Evolutionary conservation across 2,329 filamentous ascomycete species (phyloP).

Genomic region (Trichoderma sp.): DNA sequence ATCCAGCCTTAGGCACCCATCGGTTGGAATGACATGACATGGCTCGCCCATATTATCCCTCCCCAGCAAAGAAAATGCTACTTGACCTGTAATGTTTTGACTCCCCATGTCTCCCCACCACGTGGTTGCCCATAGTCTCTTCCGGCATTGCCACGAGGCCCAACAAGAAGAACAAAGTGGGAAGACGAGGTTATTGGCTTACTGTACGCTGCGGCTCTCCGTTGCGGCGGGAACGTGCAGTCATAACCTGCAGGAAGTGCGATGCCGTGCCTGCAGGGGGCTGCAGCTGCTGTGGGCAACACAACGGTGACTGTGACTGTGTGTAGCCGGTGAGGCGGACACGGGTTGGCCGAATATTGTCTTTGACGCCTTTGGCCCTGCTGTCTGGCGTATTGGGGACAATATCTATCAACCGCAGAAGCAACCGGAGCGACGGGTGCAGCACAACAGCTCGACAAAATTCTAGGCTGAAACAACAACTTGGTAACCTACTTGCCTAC

Average conservation of each 20-base stretch:
- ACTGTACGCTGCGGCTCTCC: not conserved
- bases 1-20: conserved; percentile 10
- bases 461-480: not conserved
- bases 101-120: conserved; percentile 5
- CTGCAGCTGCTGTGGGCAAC: not conserved
- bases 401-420: not conserved
- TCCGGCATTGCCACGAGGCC: not conserved
- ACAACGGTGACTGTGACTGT: not conserved
- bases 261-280: not conserved
- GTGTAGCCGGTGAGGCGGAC: conserved; percentile 1
- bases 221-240: not conserved
- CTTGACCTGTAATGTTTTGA: not conserved
- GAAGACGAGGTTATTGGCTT: not conserved
- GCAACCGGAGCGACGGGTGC: not conserved
- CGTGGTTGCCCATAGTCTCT: not conserved
- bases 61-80: not conserved
- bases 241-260: not conserved
- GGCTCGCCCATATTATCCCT: not conserved
- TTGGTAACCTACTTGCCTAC: not conserved
- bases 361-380: not conserved
- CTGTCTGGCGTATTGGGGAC: not conserved
- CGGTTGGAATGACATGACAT: not conserved
- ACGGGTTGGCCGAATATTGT: conserved; percentile 1
- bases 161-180: not conserved
- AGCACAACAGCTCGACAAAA: not conserved